These are phyloP conservation scores for Arthroderma sp. DNA, from an alignment of 2,329 filamentous ascomycete genomes.

Conservation along the genomic window DNA sequence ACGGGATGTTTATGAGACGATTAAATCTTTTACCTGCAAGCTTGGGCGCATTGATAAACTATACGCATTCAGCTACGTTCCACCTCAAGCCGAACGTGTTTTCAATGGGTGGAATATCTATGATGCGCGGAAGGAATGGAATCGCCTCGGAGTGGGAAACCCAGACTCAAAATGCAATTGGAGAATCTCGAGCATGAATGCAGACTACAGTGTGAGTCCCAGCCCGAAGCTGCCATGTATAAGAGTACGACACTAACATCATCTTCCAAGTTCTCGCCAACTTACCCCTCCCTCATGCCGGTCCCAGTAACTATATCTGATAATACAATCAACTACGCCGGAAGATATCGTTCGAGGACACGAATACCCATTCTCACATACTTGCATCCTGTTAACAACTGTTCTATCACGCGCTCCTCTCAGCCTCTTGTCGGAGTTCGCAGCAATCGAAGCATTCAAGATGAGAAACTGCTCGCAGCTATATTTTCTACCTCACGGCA, in stretches of 20 bases:
- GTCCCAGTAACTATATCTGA: constrained; percentile 90
- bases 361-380: constrained; percentile 86
- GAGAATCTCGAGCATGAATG: constrained; percentile 82
- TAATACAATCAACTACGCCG: constrained; percentile 88
- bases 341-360: constrained; percentile 72
- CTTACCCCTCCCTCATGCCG: constrained; percentile 73
- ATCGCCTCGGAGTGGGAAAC: constrained; percentile 71
- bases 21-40: constrained; percentile 68
- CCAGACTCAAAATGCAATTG: constrained; percentile 70
- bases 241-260: constrained; percentile 8
- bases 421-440: constrained; percentile 80
- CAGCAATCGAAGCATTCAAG: constrained; percentile 82
- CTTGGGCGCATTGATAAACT: constrained; percentile 74
- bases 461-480: constrained; percentile 82
- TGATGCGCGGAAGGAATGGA: constrained; percentile 72
- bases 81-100: constrained; percentile 57
- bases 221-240: neutral
- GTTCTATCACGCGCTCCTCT: constrained; percentile 87
- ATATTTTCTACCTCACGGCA: constrained; percentile 68
- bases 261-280: constrained; percentile 58
- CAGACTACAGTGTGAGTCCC: constrained; percentile 53
- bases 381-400: constrained; percentile 92
- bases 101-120: constrained; percentile 76
- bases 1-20: constrained; percentile 75
- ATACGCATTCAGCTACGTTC: constrained; percentile 77